Conservation (phyloP, 129 eudicot species). For the Logfia minima region DNA sequence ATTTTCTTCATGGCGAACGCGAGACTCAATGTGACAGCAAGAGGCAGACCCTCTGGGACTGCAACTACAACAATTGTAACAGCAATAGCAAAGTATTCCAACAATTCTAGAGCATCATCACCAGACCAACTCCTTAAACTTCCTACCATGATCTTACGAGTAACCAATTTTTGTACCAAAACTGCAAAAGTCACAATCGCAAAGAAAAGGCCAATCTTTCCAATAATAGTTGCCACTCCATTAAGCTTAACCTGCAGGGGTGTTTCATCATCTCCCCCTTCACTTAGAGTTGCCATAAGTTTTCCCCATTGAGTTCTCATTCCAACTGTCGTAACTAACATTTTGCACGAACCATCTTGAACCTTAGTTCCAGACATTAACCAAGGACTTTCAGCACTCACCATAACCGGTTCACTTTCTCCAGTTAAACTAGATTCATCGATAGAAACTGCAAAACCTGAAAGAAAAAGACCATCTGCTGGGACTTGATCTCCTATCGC, state of each 20-base stretch:
- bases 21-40: conserved; percentile 89
- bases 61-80: conserved; percentile 97
- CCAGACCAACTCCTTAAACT: conserved; percentile 62
- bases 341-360: conserved; percentile 96
- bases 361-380: conserved; percentile 93
- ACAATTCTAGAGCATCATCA: conserved; percentile 65
- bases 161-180: conserved; percentile 55
- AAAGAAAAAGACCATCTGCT: conserved; percentile 93
- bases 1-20: conserved; percentile 95
- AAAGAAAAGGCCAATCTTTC: conserved; percentile 87
- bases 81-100: conserved; percentile 89
- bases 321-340: conserved; percentile 89
- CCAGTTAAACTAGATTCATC: conserved; percentile 96
- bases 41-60: conserved; percentile 96
- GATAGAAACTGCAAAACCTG: conserved; percentile 82
- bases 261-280: conserved; percentile 96
- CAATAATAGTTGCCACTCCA: conserved; percentile 92
- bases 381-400: conserved; percentile 70
- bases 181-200: conserved; percentile 90
- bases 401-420: conserved; percentile 91
- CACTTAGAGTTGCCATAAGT: conserved; percentile 89
- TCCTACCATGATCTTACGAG: conserved; percentile 54
- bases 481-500: conserved; percentile 97
- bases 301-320: conserved; percentile 99
- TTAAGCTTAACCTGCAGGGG: conserved; percentile 88